Conservation (phyloP, 2,329 filamentous ascomycete species). For the Cryphonectria parasitica region DNA sequence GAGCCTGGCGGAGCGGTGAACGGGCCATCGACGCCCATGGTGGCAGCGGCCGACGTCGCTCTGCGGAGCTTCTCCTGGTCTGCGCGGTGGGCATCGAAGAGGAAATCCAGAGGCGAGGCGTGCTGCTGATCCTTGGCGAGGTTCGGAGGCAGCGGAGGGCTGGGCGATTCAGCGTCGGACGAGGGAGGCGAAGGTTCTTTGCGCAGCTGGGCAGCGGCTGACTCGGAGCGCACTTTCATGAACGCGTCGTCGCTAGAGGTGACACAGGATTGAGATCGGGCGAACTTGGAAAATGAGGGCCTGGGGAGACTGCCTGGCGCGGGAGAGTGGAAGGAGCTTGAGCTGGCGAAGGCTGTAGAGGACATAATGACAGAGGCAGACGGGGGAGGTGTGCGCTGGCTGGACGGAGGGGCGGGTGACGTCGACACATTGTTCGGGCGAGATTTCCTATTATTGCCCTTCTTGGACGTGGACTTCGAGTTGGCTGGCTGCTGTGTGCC, state of each 20-base stretch:
- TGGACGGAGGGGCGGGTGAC: constrained; percentile 48
- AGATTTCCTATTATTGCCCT: constrained; percentile 37
- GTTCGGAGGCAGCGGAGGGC: constrained; percentile 46
- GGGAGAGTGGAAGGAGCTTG: constrained; percentile 87
- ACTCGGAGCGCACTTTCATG: constrained; percentile 38
- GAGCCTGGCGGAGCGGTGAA: constrained; percentile 56
- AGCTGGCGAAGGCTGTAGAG: constrained; percentile 76
- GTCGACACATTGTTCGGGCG: constrained; percentile 38
- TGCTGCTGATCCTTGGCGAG: constrained; percentile 44
- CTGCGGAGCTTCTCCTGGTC: constrained; percentile 68
- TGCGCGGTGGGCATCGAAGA: constrained; percentile 85
- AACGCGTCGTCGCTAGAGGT: constrained; percentile 24
- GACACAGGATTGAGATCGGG: constrained; percentile 15
- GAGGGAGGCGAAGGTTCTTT: constrained; percentile 56
- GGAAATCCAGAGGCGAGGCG: constrained; percentile 83
- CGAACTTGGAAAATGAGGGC: constrained; percentile 70
- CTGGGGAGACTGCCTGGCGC: constrained; percentile 88
- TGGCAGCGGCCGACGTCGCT: constrained; percentile 53
- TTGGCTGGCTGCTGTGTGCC: constrained; percentile 38
- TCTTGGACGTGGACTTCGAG: constrained; percentile 38
- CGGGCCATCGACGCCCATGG: constrained; percentile 44
- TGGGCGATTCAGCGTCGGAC: constrained; percentile 55
- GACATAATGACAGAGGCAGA: constrained; percentile 49
- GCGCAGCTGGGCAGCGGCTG: constrained; percentile 29
- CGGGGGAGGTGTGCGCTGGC: constrained; percentile 51